phyloP scores from a whole-genome alignment of 2,329 filamentous ascomycete genomes.

The Tolypocladium ophioglossoides region DNA sequence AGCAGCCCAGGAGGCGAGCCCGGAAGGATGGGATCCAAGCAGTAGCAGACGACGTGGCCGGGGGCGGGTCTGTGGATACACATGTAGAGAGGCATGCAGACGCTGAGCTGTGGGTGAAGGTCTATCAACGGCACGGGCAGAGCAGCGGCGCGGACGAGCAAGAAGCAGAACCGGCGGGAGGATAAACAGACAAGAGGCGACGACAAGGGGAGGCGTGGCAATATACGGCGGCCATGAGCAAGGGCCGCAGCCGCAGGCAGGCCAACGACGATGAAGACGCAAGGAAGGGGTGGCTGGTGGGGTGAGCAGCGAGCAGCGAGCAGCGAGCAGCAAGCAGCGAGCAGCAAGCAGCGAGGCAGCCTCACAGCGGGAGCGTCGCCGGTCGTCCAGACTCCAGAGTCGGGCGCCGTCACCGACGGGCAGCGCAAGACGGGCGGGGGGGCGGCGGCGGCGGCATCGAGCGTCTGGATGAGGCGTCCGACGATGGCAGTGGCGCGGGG shows the following conservation, averaged over 20 bases:
- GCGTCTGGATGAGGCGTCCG: neutral
- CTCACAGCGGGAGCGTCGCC: too few relatives aligned
- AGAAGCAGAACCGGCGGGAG: neutral
- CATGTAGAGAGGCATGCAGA: neutral
- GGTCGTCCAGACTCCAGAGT: too few relatives aligned
- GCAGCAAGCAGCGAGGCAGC: too few relatives aligned
- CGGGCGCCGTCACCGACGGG: neutral
- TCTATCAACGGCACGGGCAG: neutral
- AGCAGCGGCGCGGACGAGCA: neutral
- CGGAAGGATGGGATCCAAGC: too few relatives aligned
- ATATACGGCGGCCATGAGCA: neutral
- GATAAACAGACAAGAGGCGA: neutral
- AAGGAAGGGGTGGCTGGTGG: neutral
- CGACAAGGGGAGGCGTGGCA: neutral
- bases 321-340: too few relatives aligned
- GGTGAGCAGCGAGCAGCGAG: neutral
- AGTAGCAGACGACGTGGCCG: neutral
- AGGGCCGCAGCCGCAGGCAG: neutral
- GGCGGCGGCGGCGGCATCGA: neutral
- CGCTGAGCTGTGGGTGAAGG: neutral
- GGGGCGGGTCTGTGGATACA: neutral
- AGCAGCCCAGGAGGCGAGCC: neutral
- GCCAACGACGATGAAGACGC: neutral
- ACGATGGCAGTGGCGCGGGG: neutral
- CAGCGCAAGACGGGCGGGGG: neutral